Percentiles rank a stretch among this genome's conserved stretches.
These are phyloP conservation scores for Rubia occidens DNA, from an alignment of 305 asterid species.

Conservation along the genomic window DNA sequence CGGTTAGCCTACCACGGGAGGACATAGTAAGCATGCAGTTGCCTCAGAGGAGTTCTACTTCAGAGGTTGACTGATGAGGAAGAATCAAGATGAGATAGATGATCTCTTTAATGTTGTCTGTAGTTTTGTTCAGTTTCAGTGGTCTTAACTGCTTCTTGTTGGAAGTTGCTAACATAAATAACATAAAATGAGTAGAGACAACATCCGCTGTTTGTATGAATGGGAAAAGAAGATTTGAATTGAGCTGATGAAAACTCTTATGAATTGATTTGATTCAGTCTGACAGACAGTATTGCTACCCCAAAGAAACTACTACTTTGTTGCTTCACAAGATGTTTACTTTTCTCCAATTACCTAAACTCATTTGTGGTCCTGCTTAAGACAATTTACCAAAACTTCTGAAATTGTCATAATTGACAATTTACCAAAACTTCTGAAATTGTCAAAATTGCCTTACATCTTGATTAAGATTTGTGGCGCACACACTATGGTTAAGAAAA, in stretches of 20 bases:
- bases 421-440: no score
- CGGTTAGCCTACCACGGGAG: conserved; percentile 44
- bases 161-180: background rate
- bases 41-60: conserved; percentile 43
- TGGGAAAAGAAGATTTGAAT: background rate
- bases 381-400: background rate
- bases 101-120: background rate
- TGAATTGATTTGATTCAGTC: background rate
- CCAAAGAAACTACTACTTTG: no score
- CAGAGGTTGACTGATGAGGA: conserved; percentile 30
- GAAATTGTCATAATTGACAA: no score
- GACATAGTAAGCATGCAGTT: conserved; percentile 72
- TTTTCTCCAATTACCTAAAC: background rate
- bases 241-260: background rate
- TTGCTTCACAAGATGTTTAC: background rate
- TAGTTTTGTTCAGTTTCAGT: background rate
- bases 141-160: conserved; percentile 2
- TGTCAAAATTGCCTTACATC: background rate
- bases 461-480: background rate
- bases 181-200: background rate
- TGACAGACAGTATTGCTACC: background rate
- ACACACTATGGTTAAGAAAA: no score
- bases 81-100: background rate
- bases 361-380: background rate
- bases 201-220: background rate